Conservation (phyloP, 306 rosid species). For the Benincasa hispida region DNA sequence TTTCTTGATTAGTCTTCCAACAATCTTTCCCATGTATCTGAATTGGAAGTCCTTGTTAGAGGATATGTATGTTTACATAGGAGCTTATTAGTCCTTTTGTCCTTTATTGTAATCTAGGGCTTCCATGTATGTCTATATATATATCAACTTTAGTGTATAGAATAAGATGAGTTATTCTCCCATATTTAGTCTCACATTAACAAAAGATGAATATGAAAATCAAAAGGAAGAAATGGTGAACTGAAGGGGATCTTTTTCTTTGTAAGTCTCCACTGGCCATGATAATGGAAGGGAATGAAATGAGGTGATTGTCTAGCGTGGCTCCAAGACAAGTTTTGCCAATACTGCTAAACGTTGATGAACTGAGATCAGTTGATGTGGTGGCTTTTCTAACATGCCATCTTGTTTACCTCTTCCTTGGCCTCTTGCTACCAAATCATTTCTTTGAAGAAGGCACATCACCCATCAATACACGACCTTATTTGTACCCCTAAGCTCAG, state of each 20-base stretch:
- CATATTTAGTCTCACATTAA: not conserved
- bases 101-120: not conserved
- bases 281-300: not conserved
- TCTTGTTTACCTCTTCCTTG: not conserved
- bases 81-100: not conserved
- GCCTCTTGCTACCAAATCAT: not conserved
- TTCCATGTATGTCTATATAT: not conserved
- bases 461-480: not conserved
- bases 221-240: not conserved
- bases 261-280: not conserved
- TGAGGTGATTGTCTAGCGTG: not conserved
- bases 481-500: not conserved
- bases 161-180: not conserved
- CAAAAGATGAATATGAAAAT: not conserved
- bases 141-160: not conserved
- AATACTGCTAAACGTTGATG: not conserved
- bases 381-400: not conserved
- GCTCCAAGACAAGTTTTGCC: not conserved
- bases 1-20: not conserved
- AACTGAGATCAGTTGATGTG: not conserved
- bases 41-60: not conserved
- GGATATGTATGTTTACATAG: not conserved
- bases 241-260: not conserved
- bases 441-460: not conserved
- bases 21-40: not conserved